A percentile compares a stretch with the other conserved stretches of the same genome.
Evolutionary conservation across 495 filamentous ascomycete species (phyloP).

Genomic region (Lophiotrema nucula): DNA sequence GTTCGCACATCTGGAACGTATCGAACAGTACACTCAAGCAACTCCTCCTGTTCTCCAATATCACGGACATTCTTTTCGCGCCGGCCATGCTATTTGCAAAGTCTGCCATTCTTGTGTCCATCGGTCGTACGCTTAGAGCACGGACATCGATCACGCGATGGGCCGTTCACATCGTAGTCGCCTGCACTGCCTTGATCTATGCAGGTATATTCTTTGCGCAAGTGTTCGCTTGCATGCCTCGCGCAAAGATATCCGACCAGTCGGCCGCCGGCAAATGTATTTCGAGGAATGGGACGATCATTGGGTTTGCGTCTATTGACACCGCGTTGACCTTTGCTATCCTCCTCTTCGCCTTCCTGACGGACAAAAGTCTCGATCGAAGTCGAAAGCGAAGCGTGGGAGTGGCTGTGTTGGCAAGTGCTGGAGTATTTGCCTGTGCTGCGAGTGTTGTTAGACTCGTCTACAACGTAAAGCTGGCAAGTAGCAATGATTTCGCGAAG

Average conservation of each 20-base stretch:
- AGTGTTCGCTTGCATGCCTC: conserved; percentile 9
- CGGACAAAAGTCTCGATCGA: too few relatives aligned
- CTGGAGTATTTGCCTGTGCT: too few relatives aligned
- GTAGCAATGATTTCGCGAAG: too few relatives aligned
- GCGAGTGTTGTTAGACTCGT: too few relatives aligned
- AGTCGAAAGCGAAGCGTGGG: too few relatives aligned
- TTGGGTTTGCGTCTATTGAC: neutral
- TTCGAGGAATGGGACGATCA: neutral
- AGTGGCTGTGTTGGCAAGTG: too few relatives aligned
- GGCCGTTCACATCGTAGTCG: conserved; percentile 17
- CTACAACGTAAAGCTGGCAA: too few relatives aligned
- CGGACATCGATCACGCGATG: conserved; percentile 5
- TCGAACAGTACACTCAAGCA: neutral
- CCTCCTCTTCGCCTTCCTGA: too few relatives aligned
- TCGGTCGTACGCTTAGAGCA: conserved; percentile 22
- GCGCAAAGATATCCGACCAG: conserved; percentile 8
- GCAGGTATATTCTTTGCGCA: conserved; percentile 18
- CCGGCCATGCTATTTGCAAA: conserved; percentile 12
- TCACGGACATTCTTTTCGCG: conserved; percentile 22
- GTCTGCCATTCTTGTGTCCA: conserved; percentile 11
- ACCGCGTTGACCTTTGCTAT: too few relatives aligned
- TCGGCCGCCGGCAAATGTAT: conserved; percentile 1
- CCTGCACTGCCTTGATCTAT: conserved; percentile 18
- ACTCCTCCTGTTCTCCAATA: conserved; percentile 16
- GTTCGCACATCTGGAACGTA: conserved; percentile 25